phyloP scores from a whole-genome alignment of 2,329 filamentous ascomycete genomes.

The Cladophialophora immunda region DNA sequence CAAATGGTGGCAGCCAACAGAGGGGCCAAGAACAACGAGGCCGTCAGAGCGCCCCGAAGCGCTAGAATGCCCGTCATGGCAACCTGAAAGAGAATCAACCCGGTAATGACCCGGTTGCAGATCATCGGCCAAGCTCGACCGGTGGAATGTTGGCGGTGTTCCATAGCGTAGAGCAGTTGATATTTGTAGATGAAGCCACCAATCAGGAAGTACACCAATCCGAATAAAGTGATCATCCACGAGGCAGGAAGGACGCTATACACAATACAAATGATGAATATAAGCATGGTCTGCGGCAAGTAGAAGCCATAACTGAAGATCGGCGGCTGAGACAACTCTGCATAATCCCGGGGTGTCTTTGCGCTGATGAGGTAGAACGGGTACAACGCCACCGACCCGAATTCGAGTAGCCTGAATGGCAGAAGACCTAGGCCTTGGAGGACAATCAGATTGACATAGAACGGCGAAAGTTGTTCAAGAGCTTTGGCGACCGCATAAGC shows the following conservation, averaged over 20 bases:
- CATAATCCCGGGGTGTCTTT: constrained; percentile 88
- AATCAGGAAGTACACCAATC: constrained; percentile 77
- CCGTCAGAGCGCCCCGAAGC: constrained; percentile 74
- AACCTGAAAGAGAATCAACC: constrained; percentile 86
- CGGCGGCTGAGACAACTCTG: constrained; percentile 81
- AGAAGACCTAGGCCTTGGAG: constrained; percentile 93
- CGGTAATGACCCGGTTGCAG: constrained; percentile 87
- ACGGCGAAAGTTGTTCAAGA: constrained; percentile 76
- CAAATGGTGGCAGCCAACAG: constrained; percentile 82
- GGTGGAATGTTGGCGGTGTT: constrained; percentile 92
- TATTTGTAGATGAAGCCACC: constrained; percentile 96
- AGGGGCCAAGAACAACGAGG: constrained; percentile 77
- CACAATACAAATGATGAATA: constrained; percentile 94
- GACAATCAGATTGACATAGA: constrained; percentile 94
- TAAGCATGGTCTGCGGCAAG: constrained; percentile 86
- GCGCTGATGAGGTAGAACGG: constrained; percentile 80
- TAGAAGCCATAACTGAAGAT: constrained; percentile 97
- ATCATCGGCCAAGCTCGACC: constrained; percentile 97
- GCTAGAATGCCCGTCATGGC: constrained; percentile 90
- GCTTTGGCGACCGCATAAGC: constrained; percentile 78
- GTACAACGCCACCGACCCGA: constrained; percentile 84
- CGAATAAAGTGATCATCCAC: constrained; percentile 81
- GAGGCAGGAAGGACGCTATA: constrained; percentile 87
- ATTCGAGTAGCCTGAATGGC: constrained; percentile 88
- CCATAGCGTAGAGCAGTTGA: constrained; percentile 97